Conservation (phyloP, 495 filamentous ascomycete genomes). For the Xylaria longipes region DNA sequence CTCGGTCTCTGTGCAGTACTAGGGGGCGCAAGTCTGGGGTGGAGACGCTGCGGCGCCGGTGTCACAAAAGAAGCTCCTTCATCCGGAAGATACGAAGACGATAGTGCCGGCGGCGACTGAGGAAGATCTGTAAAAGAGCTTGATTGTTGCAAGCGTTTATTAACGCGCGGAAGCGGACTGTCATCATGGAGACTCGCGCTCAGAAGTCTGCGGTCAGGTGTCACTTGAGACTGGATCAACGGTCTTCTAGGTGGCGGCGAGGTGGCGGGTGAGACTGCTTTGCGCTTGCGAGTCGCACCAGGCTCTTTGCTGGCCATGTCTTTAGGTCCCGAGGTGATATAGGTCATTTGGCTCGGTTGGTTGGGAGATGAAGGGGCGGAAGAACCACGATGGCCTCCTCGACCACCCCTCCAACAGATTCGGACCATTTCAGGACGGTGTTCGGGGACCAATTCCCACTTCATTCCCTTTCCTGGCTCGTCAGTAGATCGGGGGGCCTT, state of each 20-base stretch:
- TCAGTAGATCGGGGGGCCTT: slow-evolving; percentile 91
- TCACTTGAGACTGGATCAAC: slow-evolving; percentile 56
- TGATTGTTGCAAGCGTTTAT: slow-evolving; percentile 49
- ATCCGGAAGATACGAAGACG: slow-evolving; percentile 64
- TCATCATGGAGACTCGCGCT: slow-evolving; percentile 58
- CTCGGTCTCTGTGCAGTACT: slow-evolving; percentile 89
- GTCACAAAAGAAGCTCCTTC: slow-evolving; percentile 71
- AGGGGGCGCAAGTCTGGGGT: slow-evolving; percentile 84
- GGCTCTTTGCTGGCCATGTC: slow-evolving; percentile 54
- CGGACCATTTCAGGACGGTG: slow-evolving; percentile 73
- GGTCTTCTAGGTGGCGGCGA: slow-evolving; percentile 56
- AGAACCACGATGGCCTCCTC: slow-evolving; percentile 63
- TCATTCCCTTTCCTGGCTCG: slow-evolving; percentile 98
- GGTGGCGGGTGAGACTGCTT: slow-evolving; percentile 53
- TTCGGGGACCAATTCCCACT: slow-evolving; percentile 89
- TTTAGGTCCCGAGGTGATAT: slow-evolving; percentile 54
- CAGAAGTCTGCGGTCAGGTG: slow-evolving; percentile 60
- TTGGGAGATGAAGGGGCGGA: slow-evolving; percentile 64
- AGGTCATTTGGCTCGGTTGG: slow-evolving; percentile 50
- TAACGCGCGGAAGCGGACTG: slow-evolving; percentile 59
- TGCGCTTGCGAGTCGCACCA: slow-evolving; percentile 52
- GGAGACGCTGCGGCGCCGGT: slow-evolving; percentile 81
- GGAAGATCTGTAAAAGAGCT: slow-evolving; percentile 63
- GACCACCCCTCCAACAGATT: slow-evolving; percentile 55
- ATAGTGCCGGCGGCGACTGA: slow-evolving; percentile 73